Evolutionary conservation across 805 yeast species (phyloP), one percentile per base, ranked within the genome.

Genomic region (Starmerella floricola): DNA sequence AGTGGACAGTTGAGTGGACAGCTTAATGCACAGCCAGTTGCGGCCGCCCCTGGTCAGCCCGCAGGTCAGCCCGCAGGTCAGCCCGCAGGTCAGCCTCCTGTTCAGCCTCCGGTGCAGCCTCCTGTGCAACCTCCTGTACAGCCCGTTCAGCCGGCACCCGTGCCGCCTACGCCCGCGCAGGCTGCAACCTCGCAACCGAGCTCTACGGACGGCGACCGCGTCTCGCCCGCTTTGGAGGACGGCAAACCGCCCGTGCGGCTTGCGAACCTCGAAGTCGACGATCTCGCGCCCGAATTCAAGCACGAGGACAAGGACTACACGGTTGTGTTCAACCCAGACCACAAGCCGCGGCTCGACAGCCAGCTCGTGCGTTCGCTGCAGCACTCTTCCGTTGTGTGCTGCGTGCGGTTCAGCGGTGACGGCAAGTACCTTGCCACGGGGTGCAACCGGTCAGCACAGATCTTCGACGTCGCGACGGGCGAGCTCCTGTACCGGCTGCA

Each of bases 361-460:
- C 91, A 86, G 38, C 70, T 88, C 49, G 83, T 86, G 53, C 91
- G 82, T 58, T 79, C 95, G 12, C 73, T 88, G 53, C 94, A 83
- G 59, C 97, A 91, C 66, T 73, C 86, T 13, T 81, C 94, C 2
- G 97, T 88, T 34, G 97, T 88, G 38, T 91, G 97, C 68, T 88
- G 97, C 63, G 97, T 88, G 45, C 73, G 94, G 48, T 88, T 91
- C 67, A 78, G 87, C 45, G 76, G 76, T 50, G 94, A 85, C 60
- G 97, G 97, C 49, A 80, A 82, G 64, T 83, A 74, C 58, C 69
- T 88, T 53, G 98, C 97, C 20, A 88, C 97, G 13, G 98, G 98
- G 37, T 87, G 96, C 68, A 91, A 88, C 67, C 84, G 86, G 60
- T 75, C 93, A 33, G 91, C 97, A 2, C 95, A 87, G 63, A 95